phyloP scores from a whole-genome alignment of 1,284 basidiomycete species.

The Malassezia arunalokei region DNA sequence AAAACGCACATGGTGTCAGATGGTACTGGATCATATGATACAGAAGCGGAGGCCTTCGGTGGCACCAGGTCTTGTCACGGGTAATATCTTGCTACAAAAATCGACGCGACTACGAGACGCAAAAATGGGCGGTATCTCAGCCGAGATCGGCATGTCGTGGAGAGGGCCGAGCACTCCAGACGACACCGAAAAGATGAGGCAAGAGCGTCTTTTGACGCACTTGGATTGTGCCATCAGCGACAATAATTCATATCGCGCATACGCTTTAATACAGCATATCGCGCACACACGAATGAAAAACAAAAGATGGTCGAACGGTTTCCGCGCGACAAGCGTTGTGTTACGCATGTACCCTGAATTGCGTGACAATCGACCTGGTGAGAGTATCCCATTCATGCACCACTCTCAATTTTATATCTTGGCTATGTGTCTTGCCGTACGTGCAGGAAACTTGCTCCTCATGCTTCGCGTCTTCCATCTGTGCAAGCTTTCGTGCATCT shows the following conservation, averaged over 20 bases:
- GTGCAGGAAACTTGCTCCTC: slow-evolving; percentile 21
- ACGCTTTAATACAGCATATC: slow-evolving; percentile 11
- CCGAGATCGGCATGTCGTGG: too few relatives aligned
- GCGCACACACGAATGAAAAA: not conserved
- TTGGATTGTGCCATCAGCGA: slow-evolving; percentile 6
- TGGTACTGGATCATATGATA: slow-evolving; percentile 15
- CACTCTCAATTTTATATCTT: slow-evolving; percentile 24
- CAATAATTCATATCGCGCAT: slow-evolving; percentile 2
- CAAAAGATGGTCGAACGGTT: not conserved
- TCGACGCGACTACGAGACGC: not conserved
- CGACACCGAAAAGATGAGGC: not conserved
- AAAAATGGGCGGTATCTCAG: too few relatives aligned
- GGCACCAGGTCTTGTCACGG: not conserved
- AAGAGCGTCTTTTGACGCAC: slow-evolving; percentile 5
- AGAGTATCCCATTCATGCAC: not conserved
- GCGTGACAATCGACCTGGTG: not conserved
- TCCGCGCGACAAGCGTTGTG: slow-evolving; percentile 6
- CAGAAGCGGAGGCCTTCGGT: slow-evolving; percentile 7
- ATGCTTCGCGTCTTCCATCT: slow-evolving; percentile 28
- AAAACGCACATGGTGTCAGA: slow-evolving; percentile 8
- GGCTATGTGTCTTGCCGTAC: slow-evolving; percentile 22
- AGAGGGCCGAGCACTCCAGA: too few relatives aligned
- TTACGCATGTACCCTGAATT: slow-evolving; percentile 3
- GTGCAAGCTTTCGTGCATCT: slow-evolving; percentile 18
- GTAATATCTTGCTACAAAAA: slow-evolving; percentile 10